phyloP scores from a whole-genome alignment of 495 filamentous ascomycete species.

The Bathelium albidoporum region DNA sequence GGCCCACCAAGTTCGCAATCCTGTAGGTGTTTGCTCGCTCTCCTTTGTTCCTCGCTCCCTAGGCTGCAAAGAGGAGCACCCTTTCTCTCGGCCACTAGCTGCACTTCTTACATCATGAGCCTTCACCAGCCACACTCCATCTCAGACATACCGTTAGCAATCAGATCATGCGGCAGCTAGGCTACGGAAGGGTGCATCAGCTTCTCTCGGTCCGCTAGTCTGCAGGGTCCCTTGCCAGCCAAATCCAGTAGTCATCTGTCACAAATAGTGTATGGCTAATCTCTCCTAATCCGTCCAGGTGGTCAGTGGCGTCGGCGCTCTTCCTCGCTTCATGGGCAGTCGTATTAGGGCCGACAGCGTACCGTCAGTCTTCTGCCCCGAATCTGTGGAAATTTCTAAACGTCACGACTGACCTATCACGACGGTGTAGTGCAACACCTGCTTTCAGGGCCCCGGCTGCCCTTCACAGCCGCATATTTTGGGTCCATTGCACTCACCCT shows the following conservation, averaged over 20 bases:
- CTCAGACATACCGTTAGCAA: neutral
- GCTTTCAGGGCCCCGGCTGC: slow-evolving; percentile 70
- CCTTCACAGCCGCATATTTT: slow-evolving; percentile 96
- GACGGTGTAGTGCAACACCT: slow-evolving; percentile 55
- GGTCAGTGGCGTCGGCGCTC: slow-evolving; percentile 83
- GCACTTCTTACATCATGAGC: slow-evolving; percentile 2
- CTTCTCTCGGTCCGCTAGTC: slow-evolving; percentile 13
- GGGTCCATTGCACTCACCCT: slow-evolving; percentile 84
- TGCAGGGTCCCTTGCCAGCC: slow-evolving; percentile 8
- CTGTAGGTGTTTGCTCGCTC: slow-evolving; percentile 57
- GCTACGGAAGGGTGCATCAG: slow-evolving; percentile 20
- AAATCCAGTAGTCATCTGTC: slow-evolving; percentile 3
- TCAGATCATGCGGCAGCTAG: slow-evolving; percentile 25
- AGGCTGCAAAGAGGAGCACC: neutral
- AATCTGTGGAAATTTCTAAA: neutral
- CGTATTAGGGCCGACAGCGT: slow-evolving; percentile 77
- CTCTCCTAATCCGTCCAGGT: slow-evolving; percentile 44
- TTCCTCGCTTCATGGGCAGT: slow-evolving; percentile 92
- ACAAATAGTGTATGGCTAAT: slow-evolving; percentile 12
- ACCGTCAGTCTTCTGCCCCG: slow-evolving; percentile 35
- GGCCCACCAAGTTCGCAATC: slow-evolving; percentile 88
- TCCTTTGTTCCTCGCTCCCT: neutral
- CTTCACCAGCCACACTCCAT: slow-evolving; percentile 7
- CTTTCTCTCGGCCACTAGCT: neutral
- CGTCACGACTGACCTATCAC: neutral